Evolutionary conservation across 306 rosid genomes (phyloP), one percentile per base, ranked within the genome.

Genomic region (Rosa chinensis): DNA sequence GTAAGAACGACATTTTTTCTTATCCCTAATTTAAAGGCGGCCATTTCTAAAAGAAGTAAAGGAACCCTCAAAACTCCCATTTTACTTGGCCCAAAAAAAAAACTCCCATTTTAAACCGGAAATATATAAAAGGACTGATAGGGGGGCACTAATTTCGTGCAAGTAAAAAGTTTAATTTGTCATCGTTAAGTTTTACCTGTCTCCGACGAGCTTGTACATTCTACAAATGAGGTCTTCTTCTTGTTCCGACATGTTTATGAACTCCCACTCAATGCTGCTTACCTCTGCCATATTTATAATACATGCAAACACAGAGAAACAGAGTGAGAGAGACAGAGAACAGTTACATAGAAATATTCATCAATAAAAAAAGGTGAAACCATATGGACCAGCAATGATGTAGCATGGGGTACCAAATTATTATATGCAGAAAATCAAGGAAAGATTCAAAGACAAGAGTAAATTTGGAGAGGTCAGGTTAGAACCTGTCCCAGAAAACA

Each of bases 171-270:
- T 0, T 40, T 4, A 35, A 66, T 66, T 23, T 42, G 21, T 37
- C 56, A 13, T 39, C 23, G 21, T 14, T 32, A 42, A 62, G 66
- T 45, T 21, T 67, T 85, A 85, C 91, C 91, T 88, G 81, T 83
- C 87, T 73, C 91, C 91, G 12, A 88, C 91, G 32, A 85, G 91
- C 69, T 79, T 88, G 52, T 88, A 77, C 91, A 88, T 88, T 88
- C 91, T 83, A 68, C 73, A 67, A 59, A 88, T 85, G 76, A 88
- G 91, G 83, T 88, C 91, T 81, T 88, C 87, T 77, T 88, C 91
- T 66, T 88, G 83, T 43, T 88, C 87, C 42, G 91, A 62, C 89
- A 88, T 88, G 79, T 79, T 81, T 37, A 88, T 88, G 85, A 85
- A 81, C 58, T 83, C 87, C 89, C 91, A 88, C 80, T 88, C 91